phyloP scores from a whole-genome alignment of 2,329 filamentous ascomycete species.

The Stromatinia cepivora region DNA sequence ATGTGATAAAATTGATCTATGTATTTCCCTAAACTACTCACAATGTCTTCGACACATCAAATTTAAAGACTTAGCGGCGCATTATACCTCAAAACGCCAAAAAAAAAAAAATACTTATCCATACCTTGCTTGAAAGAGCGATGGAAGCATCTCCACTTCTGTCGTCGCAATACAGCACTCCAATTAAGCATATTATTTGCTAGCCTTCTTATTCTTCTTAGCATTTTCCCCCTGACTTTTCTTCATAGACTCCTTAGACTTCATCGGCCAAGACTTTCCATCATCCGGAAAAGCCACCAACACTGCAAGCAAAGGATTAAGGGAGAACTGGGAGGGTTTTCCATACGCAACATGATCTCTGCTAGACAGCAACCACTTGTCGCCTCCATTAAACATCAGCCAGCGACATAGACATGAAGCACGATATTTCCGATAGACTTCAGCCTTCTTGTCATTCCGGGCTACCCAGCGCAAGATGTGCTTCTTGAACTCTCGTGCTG shows the following conservation, averaged over 20 bases:
- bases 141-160: too few relatives aligned
- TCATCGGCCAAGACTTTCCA: too few relatives aligned
- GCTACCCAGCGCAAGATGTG: neutral
- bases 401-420: neutral
- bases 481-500: neutral
- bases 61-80: neutral
- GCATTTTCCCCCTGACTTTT: neutral
- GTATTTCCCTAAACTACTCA: neutral
- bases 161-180: too few relatives aligned
- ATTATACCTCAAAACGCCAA: neutral
- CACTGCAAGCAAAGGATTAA: neutral
- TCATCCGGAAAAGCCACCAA: neutral
- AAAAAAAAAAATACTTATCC: neutral
- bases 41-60: neutral
- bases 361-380: neutral
- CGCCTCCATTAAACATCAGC: neutral
- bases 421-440: neutral
- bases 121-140: neutral
- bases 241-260: neutral
- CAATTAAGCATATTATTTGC: fast-evolving
- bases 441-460: fast-evolving
- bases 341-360: neutral
- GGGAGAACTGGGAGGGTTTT: too few relatives aligned
- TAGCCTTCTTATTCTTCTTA: neutral
- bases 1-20: too few relatives aligned